Base-by-base conservation (phyloP, 805 yeast genomes). In the Debaryomyces hansenii region DNA sequence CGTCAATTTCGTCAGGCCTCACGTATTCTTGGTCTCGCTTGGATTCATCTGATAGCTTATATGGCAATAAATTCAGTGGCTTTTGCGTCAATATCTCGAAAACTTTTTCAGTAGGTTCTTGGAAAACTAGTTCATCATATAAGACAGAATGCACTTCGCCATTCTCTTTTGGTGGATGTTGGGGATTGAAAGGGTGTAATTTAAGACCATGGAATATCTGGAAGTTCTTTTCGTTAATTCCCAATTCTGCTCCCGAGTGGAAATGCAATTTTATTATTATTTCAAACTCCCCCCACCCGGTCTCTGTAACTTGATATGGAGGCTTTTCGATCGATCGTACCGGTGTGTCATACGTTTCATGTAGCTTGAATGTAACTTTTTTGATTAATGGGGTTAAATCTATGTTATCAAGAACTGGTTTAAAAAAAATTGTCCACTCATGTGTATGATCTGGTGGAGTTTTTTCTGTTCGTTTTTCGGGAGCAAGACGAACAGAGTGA, bases 221-320 rank as follows among this genome's bases (percentile, higher is more conserved):
- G 40, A 94, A 70, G 64, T 87, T 84, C 70, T 94, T 94, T 61
- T 94, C 99, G 55, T 84, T 85, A 29, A 72, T 68, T 2, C 76
- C 75, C 36, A 72, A 56, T 39, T 72, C 78, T 12, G 95, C 85
- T 27, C 88, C 96, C n/a, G 84, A 78, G 33, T 83, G 84, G 64
- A 94, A 94, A 63, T 84, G 91, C 14, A 94, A 80, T 61, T 91
- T 88, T 45, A 94, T 84, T 32, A 87, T 81, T 50, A 94, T 86
- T 60, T 94, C 99, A 66, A 94, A 94, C 65, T 94, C 99, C 54
- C 99, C 99, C 99, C 99, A 94, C 0, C 99, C 99, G 0, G 98
- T 88, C 60, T 94, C 99, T 1, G 96, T 87, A 24, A 94, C 90
- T 63, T 90, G 96, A 58, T 86, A 94, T 0, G 99, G 99, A 1